These are phyloP conservation scores for Juglanconis sp. DNA, from an alignment of 2,329 filamentous ascomycete species.

Conservation along the genomic window DNA sequence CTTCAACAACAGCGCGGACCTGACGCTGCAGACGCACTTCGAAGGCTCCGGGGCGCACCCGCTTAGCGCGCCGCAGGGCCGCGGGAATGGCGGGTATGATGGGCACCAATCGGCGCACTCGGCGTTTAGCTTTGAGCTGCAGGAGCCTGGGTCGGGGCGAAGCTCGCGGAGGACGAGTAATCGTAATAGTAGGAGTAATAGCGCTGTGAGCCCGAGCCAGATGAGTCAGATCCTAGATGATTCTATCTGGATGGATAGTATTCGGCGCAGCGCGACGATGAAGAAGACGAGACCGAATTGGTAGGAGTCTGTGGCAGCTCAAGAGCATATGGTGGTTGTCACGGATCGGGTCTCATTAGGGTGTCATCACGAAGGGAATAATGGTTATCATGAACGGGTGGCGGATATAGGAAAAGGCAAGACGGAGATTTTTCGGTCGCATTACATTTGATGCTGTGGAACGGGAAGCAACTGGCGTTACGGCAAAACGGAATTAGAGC, in stretches of 20 bases:
- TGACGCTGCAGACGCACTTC: constrained; percentile 38
- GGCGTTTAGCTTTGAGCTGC: constrained; percentile 58
- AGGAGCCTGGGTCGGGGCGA: constrained; percentile 37
- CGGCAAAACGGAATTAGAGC: not conserved
- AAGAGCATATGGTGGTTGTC: constrained; percentile 8
- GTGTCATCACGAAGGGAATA: not conserved
- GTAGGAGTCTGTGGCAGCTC: constrained; percentile 9
- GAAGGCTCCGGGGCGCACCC: constrained; percentile 40
- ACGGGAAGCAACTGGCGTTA: not conserved
- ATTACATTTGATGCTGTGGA: not conserved
- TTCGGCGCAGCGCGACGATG: constrained; percentile 79
- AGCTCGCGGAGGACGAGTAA: constrained; percentile 25
- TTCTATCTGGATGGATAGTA: constrained; percentile 90
- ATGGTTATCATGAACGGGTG: constrained; percentile 2
- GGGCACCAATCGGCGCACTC: constrained; percentile 44
- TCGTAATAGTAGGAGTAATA: constrained; percentile 58
- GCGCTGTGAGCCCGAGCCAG: constrained; percentile 69
- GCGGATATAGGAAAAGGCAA: not conserved
- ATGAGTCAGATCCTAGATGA: constrained; percentile 84
- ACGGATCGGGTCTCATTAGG: not conserved
- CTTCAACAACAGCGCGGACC: constrained; percentile 41
- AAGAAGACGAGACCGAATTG: constrained; percentile 29
- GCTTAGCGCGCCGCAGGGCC: constrained; percentile 47
- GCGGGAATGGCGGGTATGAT: constrained; percentile 25
- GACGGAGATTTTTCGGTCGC: not conserved